These are phyloP conservation scores for Rhizoclosmatium sp. DNA, from an alignment of 192 early-diverging fungal genomes.

Conservation along the genomic window DNA sequence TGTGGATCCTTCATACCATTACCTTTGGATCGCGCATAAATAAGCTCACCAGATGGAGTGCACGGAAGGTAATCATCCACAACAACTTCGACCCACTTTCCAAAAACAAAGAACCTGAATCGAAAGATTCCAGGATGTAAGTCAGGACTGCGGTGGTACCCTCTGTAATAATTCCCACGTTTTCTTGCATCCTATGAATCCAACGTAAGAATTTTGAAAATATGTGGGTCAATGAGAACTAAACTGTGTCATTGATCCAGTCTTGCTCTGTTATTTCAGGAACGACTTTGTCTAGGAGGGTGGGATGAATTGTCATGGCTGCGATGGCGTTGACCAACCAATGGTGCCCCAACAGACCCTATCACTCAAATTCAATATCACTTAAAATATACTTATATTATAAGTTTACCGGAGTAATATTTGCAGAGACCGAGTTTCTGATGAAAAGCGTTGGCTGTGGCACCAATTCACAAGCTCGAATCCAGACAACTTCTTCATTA, in stretches of 20 bases:
- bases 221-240: no score
- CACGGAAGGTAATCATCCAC: conserved; percentile 61
- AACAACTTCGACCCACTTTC: conserved; percentile 60
- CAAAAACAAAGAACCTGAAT: conserved; percentile 59
- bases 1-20: neutral
- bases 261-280: conserved; percentile 41
- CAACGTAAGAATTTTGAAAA: no score
- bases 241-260: conserved; percentile 29
- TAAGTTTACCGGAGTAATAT: conserved; percentile 19
- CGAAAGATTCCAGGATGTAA: conserved; percentile 54
- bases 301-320: conserved; percentile 39
- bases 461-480: conserved; percentile 36
- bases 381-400: neutral
- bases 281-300: conserved; percentile 27
- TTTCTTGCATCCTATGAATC: neutral
- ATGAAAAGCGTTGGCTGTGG: conserved; percentile 31
- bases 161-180: conserved; percentile 39
- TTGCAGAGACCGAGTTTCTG: neutral
- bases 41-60: conserved; percentile 36
- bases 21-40: conserved; percentile 54
- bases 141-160: conserved; percentile 45
- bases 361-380: neutral
- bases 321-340: conserved; percentile 43
- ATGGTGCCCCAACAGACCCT: conserved; percentile 31
- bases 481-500: conserved; percentile 37